Conservation (phyloP, 192 early-diverging fungal genomes). For the Dissophora ornata region DNA sequence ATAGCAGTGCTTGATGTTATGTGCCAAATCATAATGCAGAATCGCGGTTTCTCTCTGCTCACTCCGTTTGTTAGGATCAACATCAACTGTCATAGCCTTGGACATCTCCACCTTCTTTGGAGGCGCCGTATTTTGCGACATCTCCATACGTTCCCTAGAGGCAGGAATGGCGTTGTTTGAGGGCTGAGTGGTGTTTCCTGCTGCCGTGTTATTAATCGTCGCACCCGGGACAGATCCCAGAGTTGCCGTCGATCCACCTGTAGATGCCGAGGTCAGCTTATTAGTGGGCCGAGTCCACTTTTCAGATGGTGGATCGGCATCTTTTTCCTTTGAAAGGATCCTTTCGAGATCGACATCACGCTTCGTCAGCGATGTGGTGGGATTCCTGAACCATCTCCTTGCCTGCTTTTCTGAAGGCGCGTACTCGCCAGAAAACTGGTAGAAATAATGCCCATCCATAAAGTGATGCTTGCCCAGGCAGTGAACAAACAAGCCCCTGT, state of each 20-base stretch:
- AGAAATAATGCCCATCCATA: slow-evolving; percentile 93
- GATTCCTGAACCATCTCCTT: slow-evolving; percentile 62
- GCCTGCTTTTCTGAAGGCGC: slow-evolving; percentile 52
- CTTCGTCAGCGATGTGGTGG: slow-evolving; percentile 32
- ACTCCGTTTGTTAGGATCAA: slow-evolving; percentile 83
- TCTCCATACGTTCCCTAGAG: slow-evolving; percentile 42
- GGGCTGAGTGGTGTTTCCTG: not conserved
- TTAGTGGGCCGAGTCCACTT: slow-evolving; percentile 26
- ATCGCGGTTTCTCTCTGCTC: slow-evolving; percentile 84
- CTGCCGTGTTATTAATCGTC: not conserved
- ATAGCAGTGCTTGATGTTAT: slow-evolving; percentile 90
- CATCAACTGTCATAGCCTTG: slow-evolving; percentile 78
- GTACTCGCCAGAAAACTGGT: slow-evolving; percentile 71
- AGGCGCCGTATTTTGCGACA: slow-evolving; percentile 51
- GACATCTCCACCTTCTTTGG: slow-evolving; percentile 70
- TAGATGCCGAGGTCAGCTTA: slow-evolving; percentile 17
- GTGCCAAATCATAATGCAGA: slow-evolving; percentile 90
- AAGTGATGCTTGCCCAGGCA: slow-evolving; percentile 73
- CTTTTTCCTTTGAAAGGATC: slow-evolving; percentile 26
- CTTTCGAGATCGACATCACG: slow-evolving; percentile 37
- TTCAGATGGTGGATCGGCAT: slow-evolving; percentile 8
- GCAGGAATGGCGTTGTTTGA: slow-evolving; percentile 20
- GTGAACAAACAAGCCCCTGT: slow-evolving; percentile 78
- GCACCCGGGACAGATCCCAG: slow-evolving; percentile 10
- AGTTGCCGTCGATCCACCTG: slow-evolving; percentile 14